Base-by-base conservation (phyloP, 148 eudicot species). In the Salicornia ramosissima region DNA sequence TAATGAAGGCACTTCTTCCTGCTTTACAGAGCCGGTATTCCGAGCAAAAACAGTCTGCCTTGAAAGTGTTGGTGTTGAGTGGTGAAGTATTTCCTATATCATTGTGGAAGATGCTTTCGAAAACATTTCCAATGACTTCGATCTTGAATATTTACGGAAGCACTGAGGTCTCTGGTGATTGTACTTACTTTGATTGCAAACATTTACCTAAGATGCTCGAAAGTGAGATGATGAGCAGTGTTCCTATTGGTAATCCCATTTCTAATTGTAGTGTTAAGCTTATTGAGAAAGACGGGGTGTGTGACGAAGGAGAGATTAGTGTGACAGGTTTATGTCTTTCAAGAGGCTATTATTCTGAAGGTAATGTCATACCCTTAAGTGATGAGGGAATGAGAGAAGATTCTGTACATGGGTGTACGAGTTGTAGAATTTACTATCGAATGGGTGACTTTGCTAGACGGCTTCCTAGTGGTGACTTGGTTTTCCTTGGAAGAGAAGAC, bases 121-220 rank as follows among this genome's bases (percentile, higher is more conserved):
- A 82, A 80, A 56, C 81, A 70, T 84, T 93, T 67, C 95, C 95
- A 19, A 68, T 58, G 65, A 83, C 92, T 73, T 34, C 73, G 64
- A 83, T 93, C 75, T 85, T 93, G 82, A 93, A 93, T 81, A 74
- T 90, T 16, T 93, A 93, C 79, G 98, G 98, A 24, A 88, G 96
- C 62, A 93, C 98, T 31, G 98, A 93, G 92, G 98, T 90, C 50
- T 84, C 96, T 18, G 98, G 95, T 64, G 98, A 93, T 72, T 93
- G 96, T 78, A 86, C 92, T 53, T 93, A 84, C 80, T 93, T 90
- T 77, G 95, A 93, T 69, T 93, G 96, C 86, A 83, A 80, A 67
- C 74, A 70, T 56, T 80, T 88, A 77, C 86, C 81, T 1, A 47
- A 30, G 26, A 76, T 86, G 53, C 74, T 90, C 40, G 88, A 88